Base-by-base conservation (phyloP, 2,329 filamentous ascomycete species). In the Neospermospora avenae region DNA sequence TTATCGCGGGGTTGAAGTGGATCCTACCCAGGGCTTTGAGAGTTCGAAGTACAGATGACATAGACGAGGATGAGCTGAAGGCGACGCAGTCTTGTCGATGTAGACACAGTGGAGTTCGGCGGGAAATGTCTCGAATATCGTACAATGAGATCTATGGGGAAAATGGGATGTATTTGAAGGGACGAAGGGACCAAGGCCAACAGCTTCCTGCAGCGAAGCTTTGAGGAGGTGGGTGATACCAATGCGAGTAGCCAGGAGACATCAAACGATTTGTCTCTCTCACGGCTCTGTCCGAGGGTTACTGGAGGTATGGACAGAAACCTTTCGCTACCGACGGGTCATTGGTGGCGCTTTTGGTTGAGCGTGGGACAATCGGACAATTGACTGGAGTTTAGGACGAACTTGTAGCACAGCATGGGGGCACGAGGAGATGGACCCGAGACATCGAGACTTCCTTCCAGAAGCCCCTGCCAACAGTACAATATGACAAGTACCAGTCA, bases 201-300 rank as follows among this genome's bases (percentile, higher is more conserved):
- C 28, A 10, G 28, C 28, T 31, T 10, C 11, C 28, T 31, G 28
- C 28, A 31, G 28, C n/a, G 2, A 31, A 31, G 5, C 28, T 18
- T 51, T 34, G 45, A 25, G 41, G 48, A 24, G 31, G 55, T 48
- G 28, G 28, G 46, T 22, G 7, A 45, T 13, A 31, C 28, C 51
- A 49, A 42, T 35, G 51, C 44, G 8, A 39, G 5, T 13, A 37
- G 31, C 11, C 49, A 49, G 57, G 45, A 60, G 39, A 61, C 39
- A 49, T 61, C 46, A 61, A 63, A 63, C 61, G 42, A 48, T 37
- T 39, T 11, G 22, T 44, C 39, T 37, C 57, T 60, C 57, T 58
- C 55, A 60, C 58, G 55, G 60, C 14, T 65, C 58, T 53, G 58
- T 59, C 60, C 63, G 63, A 61, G 60, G 42, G 55, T 65, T 48